Conservation (phyloP, 495 filamentous ascomycete species). For the Penicillium lividum region DNA sequence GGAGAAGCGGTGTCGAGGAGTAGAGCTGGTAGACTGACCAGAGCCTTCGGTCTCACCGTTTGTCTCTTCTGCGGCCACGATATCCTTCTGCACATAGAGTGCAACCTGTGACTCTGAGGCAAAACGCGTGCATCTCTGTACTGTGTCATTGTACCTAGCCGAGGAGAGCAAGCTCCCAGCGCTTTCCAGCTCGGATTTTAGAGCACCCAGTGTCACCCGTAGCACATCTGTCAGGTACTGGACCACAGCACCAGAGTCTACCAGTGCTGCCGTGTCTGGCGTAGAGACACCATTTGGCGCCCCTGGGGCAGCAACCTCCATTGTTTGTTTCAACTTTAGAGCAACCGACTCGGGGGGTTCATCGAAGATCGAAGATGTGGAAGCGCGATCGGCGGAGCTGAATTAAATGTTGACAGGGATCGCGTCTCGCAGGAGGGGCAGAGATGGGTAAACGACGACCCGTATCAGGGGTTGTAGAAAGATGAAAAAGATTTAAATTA, state of each 20-base stretch:
- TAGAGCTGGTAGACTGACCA: constrained; percentile 30
- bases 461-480: constrained; percentile 4
- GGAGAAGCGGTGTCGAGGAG: background rate
- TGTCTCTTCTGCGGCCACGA: constrained; percentile 54
- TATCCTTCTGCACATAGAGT: constrained; percentile 87
- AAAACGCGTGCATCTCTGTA: constrained; percentile 85
- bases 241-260: constrained; percentile 65
- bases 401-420: constrained; percentile 25
- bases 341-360: constrained; percentile 24
- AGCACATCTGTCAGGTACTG: constrained; percentile 79
- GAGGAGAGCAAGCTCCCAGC: constrained; percentile 80
- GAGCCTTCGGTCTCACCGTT: constrained; percentile 51
- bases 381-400: constrained; percentile 21
- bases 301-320: constrained; percentile 54
- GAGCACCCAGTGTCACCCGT: constrained; percentile 82
- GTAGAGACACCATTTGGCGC: constrained; percentile 48
- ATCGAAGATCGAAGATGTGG: constrained; percentile 31
- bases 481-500: constrained; percentile 18
- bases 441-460: constrained; percentile 7
- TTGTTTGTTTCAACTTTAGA: constrained; percentile 31
- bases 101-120: constrained; percentile 82
- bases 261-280: constrained; percentile 39
- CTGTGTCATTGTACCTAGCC: constrained; percentile 68
- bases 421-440: constrained; percentile 18
- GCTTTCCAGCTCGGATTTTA: constrained; percentile 73